A percentile compares a stretch with the other conserved stretches of the same genome.
Evolutionary conservation across 139 green algal genomes (phyloP).

Genomic region (Closterium sp.): DNA sequence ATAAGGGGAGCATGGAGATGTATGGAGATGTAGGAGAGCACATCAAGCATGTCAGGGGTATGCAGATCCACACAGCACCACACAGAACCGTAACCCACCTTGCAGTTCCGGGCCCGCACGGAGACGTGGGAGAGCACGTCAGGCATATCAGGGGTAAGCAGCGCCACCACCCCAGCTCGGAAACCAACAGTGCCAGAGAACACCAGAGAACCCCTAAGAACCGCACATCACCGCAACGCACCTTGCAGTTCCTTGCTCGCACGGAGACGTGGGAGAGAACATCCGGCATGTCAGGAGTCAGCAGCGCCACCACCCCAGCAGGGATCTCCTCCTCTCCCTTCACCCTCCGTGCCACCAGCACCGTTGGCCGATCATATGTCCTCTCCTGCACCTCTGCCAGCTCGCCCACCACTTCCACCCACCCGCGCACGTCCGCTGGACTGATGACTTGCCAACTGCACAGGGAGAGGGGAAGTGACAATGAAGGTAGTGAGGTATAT

Average conservation of each 20-base stretch:
- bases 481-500: no score
- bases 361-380: no score
- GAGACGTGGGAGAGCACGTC: constrained; percentile 76
- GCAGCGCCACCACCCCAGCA: constrained; percentile 56
- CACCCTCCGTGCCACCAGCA: constrained; percentile 65
- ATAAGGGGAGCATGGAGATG: no score
- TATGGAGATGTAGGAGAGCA: constrained; percentile 68
- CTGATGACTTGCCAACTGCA: constrained; percentile 64
- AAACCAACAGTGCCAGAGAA: no score
- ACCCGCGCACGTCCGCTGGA: constrained; percentile 37
- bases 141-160: constrained; percentile 62
- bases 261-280: constrained; percentile 76
- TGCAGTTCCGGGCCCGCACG: constrained; percentile 68
- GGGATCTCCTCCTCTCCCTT: constrained; percentile 72
- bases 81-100: constrained; percentile 23
- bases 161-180: no score
- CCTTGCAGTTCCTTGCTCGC: constrained; percentile 65
- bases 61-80: constrained; percentile 52
- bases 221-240: constrained; percentile 10
- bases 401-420: no score
- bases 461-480: no score
- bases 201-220: no score
- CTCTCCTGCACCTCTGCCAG: no score
- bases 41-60: constrained; percentile 62
- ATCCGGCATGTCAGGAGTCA: constrained; percentile 65